Evolutionary conservation across 805 yeast species (phyloP), one percentile per base, ranked within the genome.

Genomic region (Metschnikowia lachancei): DNA sequence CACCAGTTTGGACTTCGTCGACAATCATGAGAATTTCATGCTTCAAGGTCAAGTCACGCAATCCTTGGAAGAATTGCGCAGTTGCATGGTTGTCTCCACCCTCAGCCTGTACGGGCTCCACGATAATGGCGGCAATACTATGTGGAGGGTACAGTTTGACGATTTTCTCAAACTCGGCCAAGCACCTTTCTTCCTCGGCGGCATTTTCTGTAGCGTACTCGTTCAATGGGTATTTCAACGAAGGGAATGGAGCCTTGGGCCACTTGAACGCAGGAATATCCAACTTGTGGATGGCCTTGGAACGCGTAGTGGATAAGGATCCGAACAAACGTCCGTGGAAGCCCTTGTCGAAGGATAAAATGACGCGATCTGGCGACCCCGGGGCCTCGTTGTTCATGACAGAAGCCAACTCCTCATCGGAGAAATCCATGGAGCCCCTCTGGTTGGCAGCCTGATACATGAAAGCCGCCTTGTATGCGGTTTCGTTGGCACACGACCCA

Each of bases 21-120:
- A 83, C 76, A 55, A 83, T 83, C 76, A 80, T 70, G 44, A 82
- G 71, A 29, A 80, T 72, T 35, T 74, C 81, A 62, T 80, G 65
- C 58, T 81, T 77, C 54, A 73, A 62, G 28, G 87, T 81, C 46
- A 83, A 58, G 36, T 76, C 80, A 67, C 88, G 75, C 52, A 83
- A 65, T 13, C 80, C 76, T 64, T 83, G 86, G 72, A 81, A 80
- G 63, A 80, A 83, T 43, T 64, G 72, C 18, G 78, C 64, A 12
- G 84, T 74, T 0, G 83, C 87, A 56, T 83, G 88, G 69, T 83
- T 83, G 63, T 83, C 88, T 60, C 88, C 88, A 60, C 87, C 88
- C 69, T 83, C 88, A 7, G 87, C 76, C 65, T 83, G 88, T 51
- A 83, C 82, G 9, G 83, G 83, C 62, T 78, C 83, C 28, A 77